Conservation (phyloP, 306 rosid species). For the Vachellia pachyceras region DNA sequence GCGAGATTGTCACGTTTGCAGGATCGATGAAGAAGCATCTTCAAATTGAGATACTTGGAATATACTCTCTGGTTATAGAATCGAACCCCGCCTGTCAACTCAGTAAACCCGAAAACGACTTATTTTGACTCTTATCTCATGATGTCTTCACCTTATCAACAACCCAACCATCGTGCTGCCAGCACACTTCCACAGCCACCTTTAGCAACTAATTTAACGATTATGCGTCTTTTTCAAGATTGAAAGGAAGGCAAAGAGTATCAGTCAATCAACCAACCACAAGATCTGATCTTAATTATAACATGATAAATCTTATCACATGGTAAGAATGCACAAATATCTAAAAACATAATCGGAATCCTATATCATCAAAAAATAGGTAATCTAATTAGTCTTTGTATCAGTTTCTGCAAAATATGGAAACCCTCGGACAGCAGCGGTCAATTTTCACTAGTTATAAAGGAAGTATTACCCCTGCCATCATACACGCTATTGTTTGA, state of each 20-base stretch:
- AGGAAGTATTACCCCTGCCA: slow-evolving; percentile 30
- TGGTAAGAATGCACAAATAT: slow-evolving; percentile 6
- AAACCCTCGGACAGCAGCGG: slow-evolving; percentile 29
- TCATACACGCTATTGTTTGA: slow-evolving; percentile 7
- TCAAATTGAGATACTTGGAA: slow-evolving; percentile 15
- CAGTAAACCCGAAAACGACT: slow-evolving; percentile 21
- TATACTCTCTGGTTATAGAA: not conserved
- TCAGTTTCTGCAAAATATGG: slow-evolving; percentile 27
- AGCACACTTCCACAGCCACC: slow-evolving; percentile 29
- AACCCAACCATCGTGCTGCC: slow-evolving; percentile 30
- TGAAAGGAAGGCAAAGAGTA: slow-evolving; percentile 8
- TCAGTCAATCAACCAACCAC: slow-evolving; percentile 28
- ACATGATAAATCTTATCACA: slow-evolving; percentile 21
- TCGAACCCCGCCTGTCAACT: slow-evolving; percentile 33
- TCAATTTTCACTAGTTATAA: slow-evolving; percentile 31
- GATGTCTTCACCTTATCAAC: slow-evolving; percentile 27
- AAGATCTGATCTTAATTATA: not conserved
- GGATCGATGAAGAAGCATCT: not conserved
- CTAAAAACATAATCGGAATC: not conserved
- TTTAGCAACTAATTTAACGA: slow-evolving; percentile 30
- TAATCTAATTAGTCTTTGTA: slow-evolving; percentile 11
- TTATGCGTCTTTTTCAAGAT: slow-evolving; percentile 14
- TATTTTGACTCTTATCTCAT: slow-evolving; percentile 2
- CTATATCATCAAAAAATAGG: slow-evolving; percentile 7
- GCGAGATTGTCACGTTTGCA: slow-evolving; percentile 3